Evolutionary conservation across 2,329 filamentous ascomycete genomes (phyloP), one percentile per base, ranked within the genome.

Genomic region (Sordariomycetes sp.): DNA sequence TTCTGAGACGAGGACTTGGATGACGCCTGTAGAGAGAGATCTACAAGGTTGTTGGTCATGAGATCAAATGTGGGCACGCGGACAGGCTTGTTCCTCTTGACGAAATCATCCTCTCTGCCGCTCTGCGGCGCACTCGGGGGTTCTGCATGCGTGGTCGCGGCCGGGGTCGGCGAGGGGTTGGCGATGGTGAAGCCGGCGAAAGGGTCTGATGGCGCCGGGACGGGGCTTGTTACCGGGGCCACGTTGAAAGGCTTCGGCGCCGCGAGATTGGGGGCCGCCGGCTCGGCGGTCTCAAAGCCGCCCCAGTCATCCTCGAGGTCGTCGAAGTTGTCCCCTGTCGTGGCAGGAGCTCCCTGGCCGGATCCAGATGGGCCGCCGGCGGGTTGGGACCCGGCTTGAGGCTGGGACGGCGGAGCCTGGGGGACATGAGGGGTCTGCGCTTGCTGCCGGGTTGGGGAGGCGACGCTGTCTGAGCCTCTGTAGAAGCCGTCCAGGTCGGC

Each of bases 291-390:
- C 66, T 86, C 83, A 63, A 87, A 87, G 57, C 86, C 84, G 0
- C 84, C 84, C 78, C 84, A 87, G 32, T 76, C 80, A 63, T 85
- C 82, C 57, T 85, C 82, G 8, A 83, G 78, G 2, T 79, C 79
- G 20, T 28, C 45, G 34, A 22, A 20, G 3, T 39, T 15, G 51
- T 22, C 25, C 20, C 28, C 12, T 10, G 39, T 6, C 2, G 52
- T 25, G 10, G 28, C 32, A 2, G n/a, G 4, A 13, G 36, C 25
- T 13, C 22, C 12, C 20, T 58, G 56, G 62, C 57, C 55, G 24
- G 60, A 56, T 24, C 56, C 57, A 22, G 59, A 45, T 35, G 59
- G 55, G 45, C 65, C 63, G 8, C 64, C 64, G 64, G 64, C 67
- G 4, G 62, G 53, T 57, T 60, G 53, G 50, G 28, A 54, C 17